phyloP scores from a whole-genome alignment of 2,329 filamentous ascomycete species.

The Penicillium sp. region DNA sequence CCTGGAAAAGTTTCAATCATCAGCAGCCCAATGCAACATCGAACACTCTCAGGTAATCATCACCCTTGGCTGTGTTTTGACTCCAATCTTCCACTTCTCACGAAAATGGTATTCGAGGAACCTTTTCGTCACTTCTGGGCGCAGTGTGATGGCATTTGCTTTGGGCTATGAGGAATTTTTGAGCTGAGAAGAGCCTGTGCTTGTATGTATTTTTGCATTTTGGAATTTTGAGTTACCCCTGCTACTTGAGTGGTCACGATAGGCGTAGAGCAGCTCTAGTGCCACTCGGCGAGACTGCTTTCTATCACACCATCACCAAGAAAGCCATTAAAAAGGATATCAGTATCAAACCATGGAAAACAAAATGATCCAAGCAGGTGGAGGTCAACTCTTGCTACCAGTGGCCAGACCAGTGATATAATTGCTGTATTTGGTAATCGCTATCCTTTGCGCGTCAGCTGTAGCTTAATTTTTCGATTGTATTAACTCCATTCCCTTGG shows the following conservation, averaged over 20 bases:
- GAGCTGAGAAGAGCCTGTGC: background rate
- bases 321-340: background rate
- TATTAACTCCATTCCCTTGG: background rate
- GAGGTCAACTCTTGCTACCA: background rate
- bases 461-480: background rate
- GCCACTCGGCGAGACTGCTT: too few species aligned
- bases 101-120: too few species aligned
- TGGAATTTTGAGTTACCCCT: background rate
- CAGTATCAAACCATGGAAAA: background rate
- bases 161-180: background rate
- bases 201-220: background rate
- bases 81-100: background rate
- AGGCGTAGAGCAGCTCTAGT: too few species aligned
- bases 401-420: background rate
- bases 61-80: background rate
- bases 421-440: background rate
- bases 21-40: background rate
- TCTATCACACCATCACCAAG: too few species aligned
- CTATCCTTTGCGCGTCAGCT: background rate
- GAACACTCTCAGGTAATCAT: background rate
- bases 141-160: background rate
- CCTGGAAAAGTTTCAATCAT: background rate
- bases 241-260: background rate
- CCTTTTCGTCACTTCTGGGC: background rate
- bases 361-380: background rate